Evolutionary conservation across 1,284 basidiomycete species (phyloP).

Genomic region (Marasmius fiardii): DNA sequence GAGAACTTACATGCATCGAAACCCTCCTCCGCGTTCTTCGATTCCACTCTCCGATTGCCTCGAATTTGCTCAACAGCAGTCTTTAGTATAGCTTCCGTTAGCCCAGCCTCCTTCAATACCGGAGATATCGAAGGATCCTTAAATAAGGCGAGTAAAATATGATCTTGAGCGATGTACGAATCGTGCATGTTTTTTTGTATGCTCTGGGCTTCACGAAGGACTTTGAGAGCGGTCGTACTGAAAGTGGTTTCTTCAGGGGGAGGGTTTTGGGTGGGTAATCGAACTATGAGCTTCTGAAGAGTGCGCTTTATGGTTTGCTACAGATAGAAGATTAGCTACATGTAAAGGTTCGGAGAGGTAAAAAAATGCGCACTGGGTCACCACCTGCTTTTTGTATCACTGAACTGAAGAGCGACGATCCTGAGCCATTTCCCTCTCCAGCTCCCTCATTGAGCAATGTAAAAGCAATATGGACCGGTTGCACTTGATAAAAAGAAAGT

Average conservation of each 20-base stretch:
- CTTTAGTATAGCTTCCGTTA: slow-evolving; percentile 73
- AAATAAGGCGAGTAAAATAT: slow-evolving; percentile 73
- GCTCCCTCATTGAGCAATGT: slow-evolving; percentile 68
- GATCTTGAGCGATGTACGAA: slow-evolving; percentile 91
- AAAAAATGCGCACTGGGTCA: slow-evolving; percentile 52
- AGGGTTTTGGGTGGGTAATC: slow-evolving; percentile 81
- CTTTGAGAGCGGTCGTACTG: slow-evolving; percentile 58
- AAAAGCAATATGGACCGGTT: slow-evolving; percentile 77
- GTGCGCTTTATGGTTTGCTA: slow-evolving; percentile 58
- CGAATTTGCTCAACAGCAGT: slow-evolving; percentile 79
- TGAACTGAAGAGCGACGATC: slow-evolving; percentile 64
- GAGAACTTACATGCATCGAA: slow-evolving; percentile 58
- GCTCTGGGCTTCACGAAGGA: slow-evolving; percentile 78
- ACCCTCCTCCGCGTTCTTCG: slow-evolving; percentile 80
- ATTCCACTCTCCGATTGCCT: slow-evolving; percentile 81
- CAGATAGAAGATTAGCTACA: slow-evolving; percentile 4
- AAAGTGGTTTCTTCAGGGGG: slow-evolving; percentile 78
- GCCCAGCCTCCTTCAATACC: slow-evolving; percentile 71
- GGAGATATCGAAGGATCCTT: slow-evolving; percentile 66
- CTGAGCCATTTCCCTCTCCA: slow-evolving; percentile 24
- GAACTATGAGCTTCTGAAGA: slow-evolving; percentile 68
- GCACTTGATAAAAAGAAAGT: slow-evolving; percentile 37
- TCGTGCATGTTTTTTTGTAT: slow-evolving; percentile 90
- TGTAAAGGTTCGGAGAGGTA: slow-evolving; percentile 13
- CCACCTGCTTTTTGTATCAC: slow-evolving; percentile 78